Conservation (phyloP, 1,139 yeast species). For the Arxiozyma bovina region DNA sequence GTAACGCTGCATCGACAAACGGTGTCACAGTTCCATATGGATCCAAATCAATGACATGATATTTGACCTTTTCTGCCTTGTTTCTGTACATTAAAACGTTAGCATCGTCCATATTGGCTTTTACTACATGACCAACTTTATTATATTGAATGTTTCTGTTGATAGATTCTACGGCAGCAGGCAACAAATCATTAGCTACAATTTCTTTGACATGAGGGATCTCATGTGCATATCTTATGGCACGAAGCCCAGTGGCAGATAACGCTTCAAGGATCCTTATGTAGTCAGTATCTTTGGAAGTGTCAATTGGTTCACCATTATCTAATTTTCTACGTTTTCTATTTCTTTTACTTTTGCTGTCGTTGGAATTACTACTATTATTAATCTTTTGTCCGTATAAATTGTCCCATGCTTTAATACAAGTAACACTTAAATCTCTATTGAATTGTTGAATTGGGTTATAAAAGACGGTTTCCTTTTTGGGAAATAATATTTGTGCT, state of each 20-base stretch:
- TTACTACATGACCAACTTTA: slow-evolving; percentile 44
- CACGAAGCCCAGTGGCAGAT: slow-evolving; percentile 91
- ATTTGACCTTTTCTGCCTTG: slow-evolving; percentile 38
- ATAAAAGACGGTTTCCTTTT: slow-evolving; percentile 74
- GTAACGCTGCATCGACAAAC: slow-evolving; percentile 83
- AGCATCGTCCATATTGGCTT: slow-evolving; percentile 78
- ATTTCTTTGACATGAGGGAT: slow-evolving; percentile 63
- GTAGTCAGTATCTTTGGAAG: slow-evolving; percentile 31
- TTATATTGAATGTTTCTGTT: slow-evolving; percentile 62
- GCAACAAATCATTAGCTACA: slow-evolving; percentile 81
- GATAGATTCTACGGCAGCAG: slow-evolving; percentile 81
- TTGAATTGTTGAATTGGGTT: slow-evolving; percentile 96
- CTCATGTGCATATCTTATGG: slow-evolving; percentile 87
- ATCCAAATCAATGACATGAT: slow-evolving; percentile 85
- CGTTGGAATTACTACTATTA: slow-evolving; percentile 15
- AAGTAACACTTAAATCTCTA: slow-evolving; percentile 78
- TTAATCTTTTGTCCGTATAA: slow-evolving; percentile 35
- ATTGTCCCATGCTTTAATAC: slow-evolving; percentile 79
- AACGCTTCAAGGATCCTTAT: slow-evolving; percentile 77
- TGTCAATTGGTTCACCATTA: slow-evolving; percentile 11
- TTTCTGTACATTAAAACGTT: slow-evolving; percentile 62
- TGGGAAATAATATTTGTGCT: slow-evolving; percentile 71
- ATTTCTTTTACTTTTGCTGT: slow-evolving; percentile 22
- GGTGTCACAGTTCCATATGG: slow-evolving; percentile 98
- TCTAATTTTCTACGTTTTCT: slow-evolving; percentile 24